Base-by-base conservation (phyloP, 306 rosid species). In the Lathyrus sativus region DNA sequence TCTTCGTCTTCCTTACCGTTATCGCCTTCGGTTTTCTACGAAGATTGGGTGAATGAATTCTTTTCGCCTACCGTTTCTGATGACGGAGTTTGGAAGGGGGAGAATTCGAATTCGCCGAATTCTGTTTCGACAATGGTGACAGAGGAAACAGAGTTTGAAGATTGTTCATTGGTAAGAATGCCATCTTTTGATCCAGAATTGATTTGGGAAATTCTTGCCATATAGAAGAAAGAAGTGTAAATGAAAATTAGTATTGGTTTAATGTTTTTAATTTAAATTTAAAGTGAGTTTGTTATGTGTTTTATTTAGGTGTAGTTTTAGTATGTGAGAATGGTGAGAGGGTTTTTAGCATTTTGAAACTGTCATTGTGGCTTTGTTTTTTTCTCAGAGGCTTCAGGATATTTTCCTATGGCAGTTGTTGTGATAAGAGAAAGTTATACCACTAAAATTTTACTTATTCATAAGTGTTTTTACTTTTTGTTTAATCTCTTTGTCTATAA, bases 181-280 rank as follows among this genome's bases (percentile, higher is more conserved):
- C 99, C 99, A 13, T 95, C 99, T 8, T 90, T 71, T 45, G 99
- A 95, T 19, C 92, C 95, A 0, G 99, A 95, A 28, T 86, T 88
- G 82, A 88, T 95, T 38, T 95, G 99, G 99, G 87, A 88, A 72
- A 90, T 90, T 78, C 92, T 95, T 7, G 89, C 97, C 15, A 83
- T 73, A 77, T 90, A 83, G 83, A 11, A 18, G 7, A n/a, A n/a
- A 22, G 2, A 24, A 26, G 17, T 81, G 79, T 63, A 77, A 35
- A 77, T 66, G 58, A 61, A 66, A 19, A 48, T 41, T 15, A 70
- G 71, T 68, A 59, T 68, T 50, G 3, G 1, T 29, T 56, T 28
- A 9, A 15, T 50, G 56, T 12, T 48, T 12, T 24, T 4, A 22
- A 2, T 3, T 28, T 15, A 1, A 5, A 4, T 26, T 35, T 7